phyloP scores from a whole-genome alignment of 176 grass and related monocot genomes.

The Cocos nucifera region DNA sequence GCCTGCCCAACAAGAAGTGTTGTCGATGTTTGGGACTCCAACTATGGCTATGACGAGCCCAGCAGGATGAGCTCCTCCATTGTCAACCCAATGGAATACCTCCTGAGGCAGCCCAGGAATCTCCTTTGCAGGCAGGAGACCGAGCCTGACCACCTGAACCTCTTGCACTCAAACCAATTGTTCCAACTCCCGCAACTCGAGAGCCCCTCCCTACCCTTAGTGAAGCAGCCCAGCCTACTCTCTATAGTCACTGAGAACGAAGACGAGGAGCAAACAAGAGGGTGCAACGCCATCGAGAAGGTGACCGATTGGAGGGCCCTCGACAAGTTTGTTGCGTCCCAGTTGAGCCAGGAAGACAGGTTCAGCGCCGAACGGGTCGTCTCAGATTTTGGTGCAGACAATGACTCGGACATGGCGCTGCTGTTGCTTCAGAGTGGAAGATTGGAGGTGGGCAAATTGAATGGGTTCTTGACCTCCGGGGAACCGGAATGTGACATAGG shows the following conservation, averaged over 20 bases:
- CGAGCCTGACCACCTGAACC: slow-evolving; percentile 33
- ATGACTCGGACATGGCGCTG: slow-evolving; percentile 39
- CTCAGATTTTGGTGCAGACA: slow-evolving; percentile 16
- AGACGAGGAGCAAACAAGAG: slow-evolving; percentile 22
- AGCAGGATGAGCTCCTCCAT: slow-evolving; percentile 19
- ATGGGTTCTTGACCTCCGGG: slow-evolving; percentile 27
- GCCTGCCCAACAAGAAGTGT: slow-evolving; percentile 38
- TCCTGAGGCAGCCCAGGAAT: slow-evolving; percentile 32
- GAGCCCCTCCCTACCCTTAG: slow-evolving; percentile 43
- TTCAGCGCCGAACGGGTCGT: slow-evolving; percentile 10
- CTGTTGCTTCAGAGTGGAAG: slow-evolving; percentile 43
- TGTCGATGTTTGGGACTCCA: slow-evolving; percentile 42
- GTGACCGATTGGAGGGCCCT: slow-evolving; percentile 65
- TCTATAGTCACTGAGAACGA: slow-evolving; percentile 12
- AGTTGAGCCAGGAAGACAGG: slow-evolving; percentile 54
- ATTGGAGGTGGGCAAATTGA: slow-evolving; percentile 39
- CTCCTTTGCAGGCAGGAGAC: slow-evolving; percentile 41
- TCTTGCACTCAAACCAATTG: slow-evolving; percentile 39
- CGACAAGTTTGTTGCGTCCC: slow-evolving; percentile 72
- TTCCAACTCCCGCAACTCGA: slow-evolving; percentile 59
- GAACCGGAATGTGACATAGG: slow-evolving; percentile 33
- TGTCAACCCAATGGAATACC: slow-evolving; percentile 34
- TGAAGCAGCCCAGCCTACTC: slow-evolving; percentile 4
- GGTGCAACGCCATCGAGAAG: slow-evolving; percentile 3
- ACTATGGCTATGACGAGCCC: slow-evolving; percentile 30